phyloP scores from a whole-genome alignment of 2,329 filamentous ascomycete species.

The Colletotrichum agaves region DNA sequence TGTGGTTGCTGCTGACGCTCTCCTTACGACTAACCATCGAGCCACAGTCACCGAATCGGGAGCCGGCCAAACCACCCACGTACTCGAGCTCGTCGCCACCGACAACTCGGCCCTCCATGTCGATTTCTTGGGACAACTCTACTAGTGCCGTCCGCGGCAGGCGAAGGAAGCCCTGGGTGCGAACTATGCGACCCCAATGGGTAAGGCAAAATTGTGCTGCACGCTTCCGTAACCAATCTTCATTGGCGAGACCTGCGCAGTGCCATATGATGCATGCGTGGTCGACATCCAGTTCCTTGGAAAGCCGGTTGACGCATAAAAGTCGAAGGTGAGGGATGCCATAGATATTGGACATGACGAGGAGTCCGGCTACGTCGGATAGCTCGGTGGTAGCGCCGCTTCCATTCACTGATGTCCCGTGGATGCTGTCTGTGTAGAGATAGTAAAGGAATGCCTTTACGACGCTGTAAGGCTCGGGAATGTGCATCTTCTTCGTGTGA shows the following conservation, averaged over 20 bases:
- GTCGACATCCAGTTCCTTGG: conserved; percentile 91
- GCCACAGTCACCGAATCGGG: conserved; percentile 56
- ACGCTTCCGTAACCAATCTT: conserved; percentile 92
- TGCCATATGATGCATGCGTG: conserved; percentile 98
- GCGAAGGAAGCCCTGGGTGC: conserved; percentile 86
- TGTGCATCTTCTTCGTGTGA: conserved; percentile 97
- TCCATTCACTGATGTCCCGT: conserved; percentile 59
- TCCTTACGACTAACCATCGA: conserved; percentile 61
- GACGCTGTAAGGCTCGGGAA: conserved; percentile 93
- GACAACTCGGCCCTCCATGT: conserved; percentile 90
- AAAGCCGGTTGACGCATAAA: conserved; percentile 89
- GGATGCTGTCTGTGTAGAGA: conserved; percentile 94
- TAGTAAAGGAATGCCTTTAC: conserved; percentile 97
- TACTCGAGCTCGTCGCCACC: conserved; percentile 84
- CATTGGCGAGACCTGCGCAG: conserved; percentile 86
- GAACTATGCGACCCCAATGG: conserved; percentile 94
- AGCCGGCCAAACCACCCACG: conserved; percentile 60
- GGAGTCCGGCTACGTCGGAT: conserved; percentile 88
- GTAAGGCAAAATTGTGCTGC: conserved; percentile 90
- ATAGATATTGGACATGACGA: conserved; percentile 98
- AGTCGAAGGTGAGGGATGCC: conserved; percentile 94
- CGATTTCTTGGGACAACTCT: conserved; percentile 92
- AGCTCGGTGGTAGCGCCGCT: conserved; percentile 81
- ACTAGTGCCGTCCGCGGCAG: conserved; percentile 84
- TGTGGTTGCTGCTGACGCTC: conserved; percentile 69